These are phyloP conservation scores for Fraxinus excelsior DNA, from an alignment of 257 asterid genomes.

Conservation along the genomic window DNA sequence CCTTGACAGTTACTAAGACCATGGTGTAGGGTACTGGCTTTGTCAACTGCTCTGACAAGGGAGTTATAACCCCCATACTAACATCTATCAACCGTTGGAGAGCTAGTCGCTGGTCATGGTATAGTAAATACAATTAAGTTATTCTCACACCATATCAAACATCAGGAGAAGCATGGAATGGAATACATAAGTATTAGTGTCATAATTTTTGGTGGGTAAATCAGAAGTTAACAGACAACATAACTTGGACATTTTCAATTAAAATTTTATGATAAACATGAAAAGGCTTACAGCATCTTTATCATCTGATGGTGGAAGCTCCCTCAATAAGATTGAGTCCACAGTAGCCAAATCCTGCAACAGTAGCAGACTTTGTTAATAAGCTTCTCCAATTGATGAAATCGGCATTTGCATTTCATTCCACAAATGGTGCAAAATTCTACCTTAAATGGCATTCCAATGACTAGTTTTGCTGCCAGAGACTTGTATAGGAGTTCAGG, in stretches of 20 bases:
- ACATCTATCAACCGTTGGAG: conserved; percentile 86
- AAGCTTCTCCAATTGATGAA: conserved; percentile 22
- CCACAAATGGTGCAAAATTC: conserved; percentile 11
- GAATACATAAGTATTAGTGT: neutral
- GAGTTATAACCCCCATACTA: conserved; percentile 96
- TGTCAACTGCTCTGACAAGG: conserved; percentile 87
- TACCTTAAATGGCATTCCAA: conserved; percentile 99
- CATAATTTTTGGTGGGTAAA: neutral
- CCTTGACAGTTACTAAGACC: conserved; percentile 76
- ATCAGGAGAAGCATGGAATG: neutral
- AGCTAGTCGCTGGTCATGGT: conserved; percentile 70
- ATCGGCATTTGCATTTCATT: conserved; percentile 6
- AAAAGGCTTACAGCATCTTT: conserved; percentile 74
- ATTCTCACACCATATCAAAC: conserved; percentile 17
- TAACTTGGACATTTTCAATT: neutral
- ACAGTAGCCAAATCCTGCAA: conserved; percentile 94
- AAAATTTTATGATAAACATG: conserved; percentile 7
- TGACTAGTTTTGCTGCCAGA: conserved; percentile 82
- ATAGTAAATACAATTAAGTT: conserved; percentile 27
- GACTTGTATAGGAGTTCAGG: conserved; percentile 91
- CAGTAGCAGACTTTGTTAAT: conserved; percentile 21
- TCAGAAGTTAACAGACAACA: neutral
- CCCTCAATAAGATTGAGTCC: conserved; percentile 89
- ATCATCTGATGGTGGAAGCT: conserved; percentile 84
- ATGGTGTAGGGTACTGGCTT: conserved; percentile 85